These are phyloP conservation scores for Aaosphaeria arxii DNA, from an alignment of 2,329 filamentous ascomycete genomes.

Conservation along the genomic window DNA sequence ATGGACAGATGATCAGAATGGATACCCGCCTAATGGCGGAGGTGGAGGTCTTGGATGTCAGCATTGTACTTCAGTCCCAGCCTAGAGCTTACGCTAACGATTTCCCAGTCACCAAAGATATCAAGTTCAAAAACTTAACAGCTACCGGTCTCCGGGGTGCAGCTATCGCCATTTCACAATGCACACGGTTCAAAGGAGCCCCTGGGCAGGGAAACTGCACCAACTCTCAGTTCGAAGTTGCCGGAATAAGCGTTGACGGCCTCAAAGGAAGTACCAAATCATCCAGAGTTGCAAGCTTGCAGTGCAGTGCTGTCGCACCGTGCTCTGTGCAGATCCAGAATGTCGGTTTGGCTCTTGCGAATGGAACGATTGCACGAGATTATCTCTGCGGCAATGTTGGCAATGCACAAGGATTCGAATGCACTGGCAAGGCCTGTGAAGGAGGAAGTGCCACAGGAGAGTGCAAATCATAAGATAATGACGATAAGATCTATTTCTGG, in stretches of 20 bases:
- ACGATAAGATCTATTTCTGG: too few species aligned
- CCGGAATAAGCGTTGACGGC: conserved; percentile 28
- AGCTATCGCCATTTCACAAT: conserved; percentile 39
- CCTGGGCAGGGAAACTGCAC: conserved; percentile 30
- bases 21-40: conserved; percentile 57
- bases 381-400: conserved; percentile 21
- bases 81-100: too few species aligned
- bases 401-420: conserved; percentile 13
- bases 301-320: conserved; percentile 25
- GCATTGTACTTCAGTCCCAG: conserved; percentile 1
- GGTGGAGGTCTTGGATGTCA: conserved; percentile 51
- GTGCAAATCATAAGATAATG: not conserved
- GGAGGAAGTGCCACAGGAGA: not conserved
- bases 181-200: conserved; percentile 37
- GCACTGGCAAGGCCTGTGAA: conserved; percentile 9
- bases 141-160: conserved; percentile 6
- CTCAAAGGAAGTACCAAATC: conserved; percentile 26
- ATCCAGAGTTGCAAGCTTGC: conserved; percentile 15
- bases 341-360: conserved; percentile 14
- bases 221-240: conserved; percentile 38
- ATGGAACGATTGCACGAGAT: conserved; percentile 7
- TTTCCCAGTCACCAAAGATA: conserved; percentile 24
- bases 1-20: conserved; percentile 53
- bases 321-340: conserved; percentile 17
- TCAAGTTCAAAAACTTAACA: conserved; percentile 37